A percentile compares a stretch with the other conserved stretches of the same genome.
Conservation (phyloP, 495 filamentous ascomycete species). For the Hamigera avellanea region DNA sequence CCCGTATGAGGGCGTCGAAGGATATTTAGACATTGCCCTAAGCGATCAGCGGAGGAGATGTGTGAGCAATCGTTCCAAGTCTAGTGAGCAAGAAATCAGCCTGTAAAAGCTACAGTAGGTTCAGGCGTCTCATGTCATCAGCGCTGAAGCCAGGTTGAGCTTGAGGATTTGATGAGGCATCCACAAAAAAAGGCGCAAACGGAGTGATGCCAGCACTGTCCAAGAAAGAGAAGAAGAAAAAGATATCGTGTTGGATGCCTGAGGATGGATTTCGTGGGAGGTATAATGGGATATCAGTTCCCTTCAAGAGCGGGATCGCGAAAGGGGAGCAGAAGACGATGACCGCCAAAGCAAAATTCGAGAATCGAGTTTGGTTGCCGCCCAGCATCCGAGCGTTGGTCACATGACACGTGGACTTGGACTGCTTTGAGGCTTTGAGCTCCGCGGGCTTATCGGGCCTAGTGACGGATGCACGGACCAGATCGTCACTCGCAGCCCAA, state of each 20-base stretch:
- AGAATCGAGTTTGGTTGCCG: neutral
- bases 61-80: neutral
- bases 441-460: slow-evolving; percentile 14
- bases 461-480: slow-evolving; percentile 14
- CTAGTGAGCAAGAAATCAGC: neutral
- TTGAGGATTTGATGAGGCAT: neutral
- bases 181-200: too few species aligned
- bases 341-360: too few species aligned
- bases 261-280: too few species aligned
- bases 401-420: slow-evolving; percentile 27
- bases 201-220: too few species aligned
- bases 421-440: too few species aligned
- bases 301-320: too few species aligned
- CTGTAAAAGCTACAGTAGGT: too few species aligned
- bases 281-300: too few species aligned
- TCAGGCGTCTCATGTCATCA: neutral
- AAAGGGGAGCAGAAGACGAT: too few species aligned
- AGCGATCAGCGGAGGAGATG: neutral
- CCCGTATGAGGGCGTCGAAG: slow-evolving; percentile 39
- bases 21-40: slow-evolving; percentile 43
- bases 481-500: slow-evolving; percentile 17
- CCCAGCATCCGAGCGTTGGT: neutral
- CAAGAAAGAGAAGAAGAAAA: too few species aligned
- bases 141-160: neutral
- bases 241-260: too few species aligned